Percentiles rank a stretch among this genome's conserved stretches.
These are phyloP conservation scores for Sindora glabra DNA, from an alignment of 306 rosid genomes.

Conservation along the genomic window DNA sequence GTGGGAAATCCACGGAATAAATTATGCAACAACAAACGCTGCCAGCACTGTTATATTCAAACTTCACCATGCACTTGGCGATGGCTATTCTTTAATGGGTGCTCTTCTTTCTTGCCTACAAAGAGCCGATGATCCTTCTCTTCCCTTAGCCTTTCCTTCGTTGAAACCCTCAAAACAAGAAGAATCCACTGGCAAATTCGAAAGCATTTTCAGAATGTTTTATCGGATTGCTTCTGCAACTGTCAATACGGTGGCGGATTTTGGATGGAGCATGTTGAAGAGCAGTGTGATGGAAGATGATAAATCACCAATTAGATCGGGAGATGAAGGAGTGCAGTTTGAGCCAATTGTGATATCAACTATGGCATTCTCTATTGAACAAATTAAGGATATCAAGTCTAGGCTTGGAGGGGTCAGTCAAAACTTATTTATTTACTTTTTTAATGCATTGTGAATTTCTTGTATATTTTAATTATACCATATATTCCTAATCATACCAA, in stretches of 20 bases:
- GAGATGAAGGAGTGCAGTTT: not conserved
- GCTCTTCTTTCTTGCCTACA: not conserved
- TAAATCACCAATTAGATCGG: not conserved
- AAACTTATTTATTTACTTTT: not conserved
- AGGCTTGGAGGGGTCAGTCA: constrained; percentile 29
- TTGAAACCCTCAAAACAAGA: not conserved
- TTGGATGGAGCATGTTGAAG: not conserved
- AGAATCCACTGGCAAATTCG: too few relatives aligned
- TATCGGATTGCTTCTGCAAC: not conserved
- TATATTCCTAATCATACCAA: too few relatives aligned
- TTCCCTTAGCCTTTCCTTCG: not conserved
- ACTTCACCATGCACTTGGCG: constrained; percentile 10
- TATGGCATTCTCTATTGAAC: not conserved
- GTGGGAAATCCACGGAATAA: constrained; percentile 1
- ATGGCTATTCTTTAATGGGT: constrained; percentile 18
- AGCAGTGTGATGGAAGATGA: constrained; percentile 5
- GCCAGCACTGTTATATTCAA: not conserved
- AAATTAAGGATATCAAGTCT: not conserved
- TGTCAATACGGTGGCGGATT: not conserved
- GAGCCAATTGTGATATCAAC: not conserved
- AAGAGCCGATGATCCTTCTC: not conserved
- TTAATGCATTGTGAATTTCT: not conserved
- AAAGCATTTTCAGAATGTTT: not conserved
- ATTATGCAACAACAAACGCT: constrained; percentile 4
- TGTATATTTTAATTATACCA: too few relatives aligned